Conservation (phyloP, 164 flowering plant genomes). For the Liriodendron chinense region DNA sequence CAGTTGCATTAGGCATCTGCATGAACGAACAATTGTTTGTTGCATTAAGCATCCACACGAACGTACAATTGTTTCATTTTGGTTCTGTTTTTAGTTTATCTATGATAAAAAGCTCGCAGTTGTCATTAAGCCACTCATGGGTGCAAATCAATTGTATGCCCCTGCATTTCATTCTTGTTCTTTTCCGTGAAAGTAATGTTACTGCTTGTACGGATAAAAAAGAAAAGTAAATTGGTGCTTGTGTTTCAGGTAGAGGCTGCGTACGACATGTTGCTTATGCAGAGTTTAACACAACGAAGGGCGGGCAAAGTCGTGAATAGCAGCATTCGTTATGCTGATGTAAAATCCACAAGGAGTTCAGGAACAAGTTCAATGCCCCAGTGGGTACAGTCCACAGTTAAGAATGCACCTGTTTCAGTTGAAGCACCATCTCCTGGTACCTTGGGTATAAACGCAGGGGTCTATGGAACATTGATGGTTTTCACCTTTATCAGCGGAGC, state of each 20-base stretch:
- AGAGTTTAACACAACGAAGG: conserved; percentile 72
- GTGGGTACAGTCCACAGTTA: conserved; percentile 65
- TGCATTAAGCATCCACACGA: too few relatives aligned
- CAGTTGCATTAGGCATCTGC: too few relatives aligned
- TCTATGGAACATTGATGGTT: conserved; percentile 79
- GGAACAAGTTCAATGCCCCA: conserved; percentile 56
- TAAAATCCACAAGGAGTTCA: conserved; percentile 51
- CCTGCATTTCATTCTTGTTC: not conserved
- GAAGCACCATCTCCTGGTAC: conserved; percentile 61
- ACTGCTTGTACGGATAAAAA: not conserved
- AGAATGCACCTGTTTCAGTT: conserved; percentile 54
- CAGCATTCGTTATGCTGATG: conserved; percentile 84
- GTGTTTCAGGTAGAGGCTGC: conserved; percentile 86
- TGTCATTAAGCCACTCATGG: too few relatives aligned
- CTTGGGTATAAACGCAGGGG: conserved; percentile 78
- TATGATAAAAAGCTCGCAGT: too few relatives aligned
- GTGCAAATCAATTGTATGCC: too few relatives aligned
- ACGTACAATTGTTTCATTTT: too few relatives aligned
- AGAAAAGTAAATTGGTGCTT: not conserved
- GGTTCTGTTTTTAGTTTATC: too few relatives aligned
- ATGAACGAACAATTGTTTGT: too few relatives aligned
- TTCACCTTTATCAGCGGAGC: conserved; percentile 73
- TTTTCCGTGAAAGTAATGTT: not conserved
- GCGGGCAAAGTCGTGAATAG: conserved; percentile 78
- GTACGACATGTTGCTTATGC: conserved; percentile 93